These are phyloP conservation scores for Ceratocystis alfenasii DNA, from an alignment of 2,329 filamentous ascomycete genomes.

Conservation along the genomic window DNA sequence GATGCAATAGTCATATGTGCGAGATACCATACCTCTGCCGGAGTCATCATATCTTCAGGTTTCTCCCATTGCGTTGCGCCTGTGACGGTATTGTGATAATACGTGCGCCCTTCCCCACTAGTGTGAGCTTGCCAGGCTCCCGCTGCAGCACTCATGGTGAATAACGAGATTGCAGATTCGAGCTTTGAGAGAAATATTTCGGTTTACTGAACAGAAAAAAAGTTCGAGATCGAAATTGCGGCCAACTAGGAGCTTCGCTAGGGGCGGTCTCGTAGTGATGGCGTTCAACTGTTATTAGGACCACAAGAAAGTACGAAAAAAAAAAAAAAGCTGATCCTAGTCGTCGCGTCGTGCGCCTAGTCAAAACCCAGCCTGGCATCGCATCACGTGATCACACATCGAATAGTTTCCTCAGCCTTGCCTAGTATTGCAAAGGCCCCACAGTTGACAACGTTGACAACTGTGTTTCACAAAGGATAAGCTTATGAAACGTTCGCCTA, in stretches of 20 bases:
- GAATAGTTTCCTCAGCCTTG: not conserved
- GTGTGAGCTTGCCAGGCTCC: constrained; percentile 66
- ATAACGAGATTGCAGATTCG: not conserved
- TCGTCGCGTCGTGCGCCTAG: not conserved
- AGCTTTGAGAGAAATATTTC: not conserved
- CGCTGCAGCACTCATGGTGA: constrained; percentile 18
- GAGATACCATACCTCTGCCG: constrained; percentile 53
- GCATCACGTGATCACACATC: not conserved
- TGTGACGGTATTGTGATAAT: constrained; percentile 81
- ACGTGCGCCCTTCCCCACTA: constrained; percentile 68
- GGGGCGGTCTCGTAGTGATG: not conserved
- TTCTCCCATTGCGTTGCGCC: constrained; percentile 92
- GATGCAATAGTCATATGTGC: not conserved
- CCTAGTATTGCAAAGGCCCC: not conserved
- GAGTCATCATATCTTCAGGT: constrained; percentile 76
- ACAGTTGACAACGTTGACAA: not conserved
- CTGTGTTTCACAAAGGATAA: not conserved
- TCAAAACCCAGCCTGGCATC: constrained; percentile 10
- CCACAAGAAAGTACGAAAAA: not conserved
- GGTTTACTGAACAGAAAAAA: too few species aligned
- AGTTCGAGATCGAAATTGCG: not conserved
- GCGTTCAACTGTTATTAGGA: not conserved
- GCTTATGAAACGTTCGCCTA: not conserved
- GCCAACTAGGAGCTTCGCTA: not conserved
- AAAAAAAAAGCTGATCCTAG: constrained; percentile 10